Evolutionary conservation across 1,139 yeast genomes (phyloP).

Genomic region (Kodamaea alishanica): DNA sequence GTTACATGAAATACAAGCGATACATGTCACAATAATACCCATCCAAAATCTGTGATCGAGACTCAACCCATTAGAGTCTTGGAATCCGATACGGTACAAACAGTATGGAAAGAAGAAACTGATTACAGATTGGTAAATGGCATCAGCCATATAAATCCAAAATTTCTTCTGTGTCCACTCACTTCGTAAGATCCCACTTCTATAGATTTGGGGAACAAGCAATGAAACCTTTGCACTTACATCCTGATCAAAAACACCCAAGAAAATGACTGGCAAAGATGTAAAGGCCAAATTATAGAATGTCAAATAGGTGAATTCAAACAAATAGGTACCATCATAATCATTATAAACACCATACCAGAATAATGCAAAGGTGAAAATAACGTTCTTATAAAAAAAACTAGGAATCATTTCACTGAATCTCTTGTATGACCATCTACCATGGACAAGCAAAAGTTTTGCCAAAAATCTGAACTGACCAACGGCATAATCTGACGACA

Average conservation of each 20-base stretch:
- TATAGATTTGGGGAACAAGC: constrained; percentile 86
- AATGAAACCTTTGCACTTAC: constrained; percentile 77
- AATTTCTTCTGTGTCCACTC: constrained; percentile 84
- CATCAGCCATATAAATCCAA: constrained; percentile 82
- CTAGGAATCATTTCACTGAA: constrained; percentile 92
- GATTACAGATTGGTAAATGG: constrained; percentile 79
- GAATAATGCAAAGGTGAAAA: constrained; percentile 81
- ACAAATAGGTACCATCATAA: constrained; percentile 89
- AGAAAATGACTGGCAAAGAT: constrained; percentile 84
- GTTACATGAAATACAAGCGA: constrained; percentile 79
- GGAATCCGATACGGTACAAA: constrained; percentile 55
- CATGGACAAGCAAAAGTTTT: constrained; percentile 80
- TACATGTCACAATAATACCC: constrained; percentile 76
- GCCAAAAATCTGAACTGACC: constrained; percentile 90
- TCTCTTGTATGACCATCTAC: constrained; percentile 93
- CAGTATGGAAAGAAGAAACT: constrained; percentile 86
- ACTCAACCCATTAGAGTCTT: constrained; percentile 58
- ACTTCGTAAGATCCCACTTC: constrained; percentile 73
- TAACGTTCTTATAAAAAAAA: constrained; percentile 88
- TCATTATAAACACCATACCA: constrained; percentile 88
- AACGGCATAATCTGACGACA: constrained; percentile 95
- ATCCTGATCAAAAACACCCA: constrained; percentile 93
- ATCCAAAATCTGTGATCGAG: constrained; percentile 82
- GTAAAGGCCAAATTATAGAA: constrained; percentile 94
- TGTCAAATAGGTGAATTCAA: constrained; percentile 89